Evolutionary conservation across 2,329 filamentous ascomycete species (phyloP).

Genomic region (Fusarium napiforme): DNA sequence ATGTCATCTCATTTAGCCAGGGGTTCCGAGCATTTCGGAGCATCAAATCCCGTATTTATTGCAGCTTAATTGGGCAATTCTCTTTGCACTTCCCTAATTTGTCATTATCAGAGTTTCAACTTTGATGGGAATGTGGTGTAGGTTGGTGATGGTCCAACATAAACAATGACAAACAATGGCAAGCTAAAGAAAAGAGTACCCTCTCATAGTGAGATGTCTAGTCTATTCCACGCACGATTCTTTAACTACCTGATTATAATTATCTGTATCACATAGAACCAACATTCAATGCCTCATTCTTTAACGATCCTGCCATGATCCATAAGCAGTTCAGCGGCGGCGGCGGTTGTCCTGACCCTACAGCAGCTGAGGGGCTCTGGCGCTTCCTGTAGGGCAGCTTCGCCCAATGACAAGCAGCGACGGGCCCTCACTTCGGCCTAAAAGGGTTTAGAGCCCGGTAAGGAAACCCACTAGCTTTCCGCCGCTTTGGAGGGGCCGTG

Average conservation of each 20-base stretch:
- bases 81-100: conserved; percentile 19
- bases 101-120: neutral
- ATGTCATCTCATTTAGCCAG: conserved; percentile 6
- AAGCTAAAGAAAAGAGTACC: neutral
- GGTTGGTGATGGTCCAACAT: neutral
- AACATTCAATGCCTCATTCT: conserved; percentile 8
- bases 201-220: neutral
- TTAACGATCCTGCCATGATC: neutral
- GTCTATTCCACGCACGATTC: neutral
- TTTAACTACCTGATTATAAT: neutral
- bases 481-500: conserved; percentile 36
- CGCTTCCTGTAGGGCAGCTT: conserved; percentile 23
- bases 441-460: conserved; percentile 23
- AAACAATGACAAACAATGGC: neutral
- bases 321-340: conserved; percentile 5
- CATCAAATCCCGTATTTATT: conserved; percentile 28
- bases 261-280: neutral
- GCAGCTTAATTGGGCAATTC: conserved; percentile 32
- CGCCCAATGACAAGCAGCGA: conserved; percentile 16
- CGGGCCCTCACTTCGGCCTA: neutral
- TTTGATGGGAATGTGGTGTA: neutral
- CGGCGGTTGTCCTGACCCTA: conserved; percentile 15
- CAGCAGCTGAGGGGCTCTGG: conserved; percentile 33
- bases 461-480: conserved; percentile 12
- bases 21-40: conserved; percentile 23